Evolutionary conservation across 1,284 basidiomycete species (phyloP), one percentile per base, ranked within the genome.

Genomic region (Microbotryum violaceum): DNA sequence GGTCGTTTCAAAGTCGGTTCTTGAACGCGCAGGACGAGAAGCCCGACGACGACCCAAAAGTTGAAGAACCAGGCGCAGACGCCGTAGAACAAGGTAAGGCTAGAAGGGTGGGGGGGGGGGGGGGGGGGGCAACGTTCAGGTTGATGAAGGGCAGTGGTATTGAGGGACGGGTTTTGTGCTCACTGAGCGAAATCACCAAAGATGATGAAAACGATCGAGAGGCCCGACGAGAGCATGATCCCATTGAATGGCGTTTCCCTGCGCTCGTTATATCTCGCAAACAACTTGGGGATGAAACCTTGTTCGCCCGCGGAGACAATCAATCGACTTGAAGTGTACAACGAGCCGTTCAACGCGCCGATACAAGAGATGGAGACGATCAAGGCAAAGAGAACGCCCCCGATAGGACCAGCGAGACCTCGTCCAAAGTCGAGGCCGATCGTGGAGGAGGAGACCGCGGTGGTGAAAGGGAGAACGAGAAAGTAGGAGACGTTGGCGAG

Each of bases 331-430:
- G 85, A 82, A 2, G 91, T 94, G 74, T 87, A 92, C 66, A 89
- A 86, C 0, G 85, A 73, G 82, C 89, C 88, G 73, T 93, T 93
- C 49, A 96, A 75, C 1, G 92, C 90, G 12, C 92, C 92, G 69
- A 96, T 91, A 73, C 92, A 97, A 2, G 90, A 94, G 63, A 97
- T 83, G 1, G 91, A 89, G 3, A 98, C 94, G 79, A 93, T 84
- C 63, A 83, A 79, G 1, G 92, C 90, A 74, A 98, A 97, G 4
- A 94, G 72, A 2, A 85, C 82, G 0, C 89, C 92, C 23, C 96
- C 94, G 16, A 87, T 75, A 6, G 85, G 83, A 7, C 96, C 94
- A 66, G 93, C 88, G 4, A 94, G 77, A 0, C 83, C 85, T 58
- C 86, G 82, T 2, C 96, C 96, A 71, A 97, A 98, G 75, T 98